phyloP scores from a whole-genome alignment of 108 stramenopile species.

The Tribonema minus region DNA sequence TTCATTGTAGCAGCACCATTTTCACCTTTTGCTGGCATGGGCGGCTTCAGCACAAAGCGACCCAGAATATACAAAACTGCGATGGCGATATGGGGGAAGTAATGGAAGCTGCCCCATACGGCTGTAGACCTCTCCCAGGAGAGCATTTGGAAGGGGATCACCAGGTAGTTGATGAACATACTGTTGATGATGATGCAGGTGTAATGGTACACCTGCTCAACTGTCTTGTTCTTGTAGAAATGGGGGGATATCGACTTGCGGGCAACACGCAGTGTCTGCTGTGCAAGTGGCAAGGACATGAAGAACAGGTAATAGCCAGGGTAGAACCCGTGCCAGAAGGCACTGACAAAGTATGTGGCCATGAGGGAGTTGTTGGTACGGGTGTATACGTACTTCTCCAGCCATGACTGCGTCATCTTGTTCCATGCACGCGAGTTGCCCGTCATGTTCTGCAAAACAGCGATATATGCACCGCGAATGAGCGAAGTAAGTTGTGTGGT shows the following conservation, averaged over 20 bases:
- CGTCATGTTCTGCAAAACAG: slow-evolving; percentile 71
- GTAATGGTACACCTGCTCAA: not conserved
- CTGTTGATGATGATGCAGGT: not conserved
- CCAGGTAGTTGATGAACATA: slow-evolving; percentile 22
- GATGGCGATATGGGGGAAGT: not conserved
- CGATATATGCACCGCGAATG: no score
- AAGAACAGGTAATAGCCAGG: slow-evolving; percentile 93
- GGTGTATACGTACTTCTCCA: slow-evolving; percentile 89
- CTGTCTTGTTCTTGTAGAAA: not conserved
- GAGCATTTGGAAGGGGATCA: slow-evolving; percentile 34
- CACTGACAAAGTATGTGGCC: slow-evolving; percentile 80
- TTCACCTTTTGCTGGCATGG: no score
- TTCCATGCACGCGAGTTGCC: slow-evolving; percentile 82
- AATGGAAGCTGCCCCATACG: slow-evolving; percentile 25
- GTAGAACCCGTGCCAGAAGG: slow-evolving; percentile 97
- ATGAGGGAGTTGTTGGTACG: slow-evolving; percentile 63
- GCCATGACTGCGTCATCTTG: slow-evolving; percentile 84
- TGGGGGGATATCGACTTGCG: slow-evolving; percentile 31
- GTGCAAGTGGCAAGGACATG: slow-evolving; percentile 40
- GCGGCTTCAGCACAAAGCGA: no score
- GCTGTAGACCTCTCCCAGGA: slow-evolving; percentile 1
- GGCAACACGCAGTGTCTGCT: slow-evolving; percentile 14
- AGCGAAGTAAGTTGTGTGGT: no score
- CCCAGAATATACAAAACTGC: slow-evolving; percentile 1
- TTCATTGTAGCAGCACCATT: no score